These are phyloP conservation scores for Colletotrichum caudatum DNA, from an alignment of 2,329 filamentous ascomycete genomes.

Conservation along the genomic window DNA sequence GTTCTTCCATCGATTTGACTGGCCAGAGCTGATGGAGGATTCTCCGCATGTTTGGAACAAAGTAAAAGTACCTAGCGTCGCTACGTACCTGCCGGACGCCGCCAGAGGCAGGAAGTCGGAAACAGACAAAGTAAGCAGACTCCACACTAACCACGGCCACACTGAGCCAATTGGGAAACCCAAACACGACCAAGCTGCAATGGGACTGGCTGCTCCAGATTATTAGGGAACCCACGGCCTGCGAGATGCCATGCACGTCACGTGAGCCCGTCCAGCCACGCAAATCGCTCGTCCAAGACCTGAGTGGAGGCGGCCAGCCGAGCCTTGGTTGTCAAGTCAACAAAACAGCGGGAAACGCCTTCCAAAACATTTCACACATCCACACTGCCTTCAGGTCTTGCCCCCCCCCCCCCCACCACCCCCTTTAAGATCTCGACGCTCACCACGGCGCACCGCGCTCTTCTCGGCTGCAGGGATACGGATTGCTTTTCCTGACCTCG, in stretches of 20 bases:
- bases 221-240: slow-evolving; percentile 12
- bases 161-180: slow-evolving; percentile 21
- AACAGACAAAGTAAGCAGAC: slow-evolving; percentile 42
- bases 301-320: slow-evolving; percentile 31
- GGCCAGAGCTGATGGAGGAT: slow-evolving; percentile 4
- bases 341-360: slow-evolving; percentile 34
- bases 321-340: slow-evolving; percentile 36
- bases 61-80: slow-evolving; percentile 11
- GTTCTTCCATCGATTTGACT: slow-evolving; percentile 7
- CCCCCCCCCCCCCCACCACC: slow-evolving; percentile 33
- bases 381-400: slow-evolving; percentile 30
- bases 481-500: slow-evolving; percentile 26
- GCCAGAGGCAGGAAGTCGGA: slow-evolving; percentile 40
- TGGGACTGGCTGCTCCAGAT: slow-evolving; percentile 25
- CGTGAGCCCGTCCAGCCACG: slow-evolving; percentile 32
- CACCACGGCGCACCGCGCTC: slow-evolving; percentile 40
- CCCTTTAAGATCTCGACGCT: slow-evolving; percentile 41
- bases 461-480: slow-evolving; percentile 34
- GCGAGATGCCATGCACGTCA: slow-evolving; percentile 11
- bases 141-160: slow-evolving; percentile 5
- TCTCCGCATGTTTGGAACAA: slow-evolving; percentile 33
- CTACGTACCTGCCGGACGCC: slow-evolving; percentile 36
- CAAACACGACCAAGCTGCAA: slow-evolving; percentile 30
- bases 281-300: slow-evolving; percentile 24
- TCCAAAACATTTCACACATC: slow-evolving; percentile 38